phyloP scores from a whole-genome alignment of 208 protist genomes.

The Acanthamoeba royreba region DNA sequence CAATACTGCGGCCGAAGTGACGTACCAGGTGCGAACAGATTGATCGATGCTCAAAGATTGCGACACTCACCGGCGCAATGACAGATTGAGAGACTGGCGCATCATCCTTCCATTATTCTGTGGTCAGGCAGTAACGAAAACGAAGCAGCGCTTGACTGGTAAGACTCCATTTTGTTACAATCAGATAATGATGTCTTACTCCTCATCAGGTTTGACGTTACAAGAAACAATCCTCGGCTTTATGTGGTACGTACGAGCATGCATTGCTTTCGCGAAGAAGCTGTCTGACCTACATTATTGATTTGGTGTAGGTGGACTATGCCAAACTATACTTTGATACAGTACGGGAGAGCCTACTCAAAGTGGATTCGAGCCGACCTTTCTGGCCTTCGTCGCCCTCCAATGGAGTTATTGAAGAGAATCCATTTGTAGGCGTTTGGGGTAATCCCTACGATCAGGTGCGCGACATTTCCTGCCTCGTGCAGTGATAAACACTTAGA shows the following conservation, averaged over 20 bases:
- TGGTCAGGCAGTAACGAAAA: constrained; percentile 85
- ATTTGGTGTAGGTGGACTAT: constrained; percentile 46
- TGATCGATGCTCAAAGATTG: background rate
- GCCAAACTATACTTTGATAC: constrained; percentile 54
- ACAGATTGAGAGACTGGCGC: constrained; percentile 68
- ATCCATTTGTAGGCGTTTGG: constrained; percentile 49
- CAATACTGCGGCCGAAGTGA: constrained; percentile 56
- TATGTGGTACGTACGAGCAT: background rate
- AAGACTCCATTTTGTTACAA: background rate
- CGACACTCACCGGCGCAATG: background rate
- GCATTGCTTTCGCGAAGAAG: background rate
- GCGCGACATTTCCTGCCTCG: background rate
- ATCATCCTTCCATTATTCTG: constrained; percentile 76
- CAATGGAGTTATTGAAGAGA: constrained; percentile 55
- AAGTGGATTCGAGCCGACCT: constrained; percentile 46
- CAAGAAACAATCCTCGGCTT: background rate
- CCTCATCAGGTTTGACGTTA: background rate
- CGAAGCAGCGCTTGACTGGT: constrained; percentile 66
- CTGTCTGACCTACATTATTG: no score
- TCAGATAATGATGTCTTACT: background rate
- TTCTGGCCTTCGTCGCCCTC: constrained; percentile 65
- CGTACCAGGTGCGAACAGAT: constrained; percentile 47
- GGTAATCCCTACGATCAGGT: constrained; percentile 44
- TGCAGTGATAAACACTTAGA: background rate
- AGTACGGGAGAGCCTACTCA: background rate